A percentile compares a stretch with the other conserved stretches of the same genome.
These are phyloP conservation scores for Senecio squalidus DNA, from an alignment of 140 eudicot species.

Conservation along the genomic window DNA sequence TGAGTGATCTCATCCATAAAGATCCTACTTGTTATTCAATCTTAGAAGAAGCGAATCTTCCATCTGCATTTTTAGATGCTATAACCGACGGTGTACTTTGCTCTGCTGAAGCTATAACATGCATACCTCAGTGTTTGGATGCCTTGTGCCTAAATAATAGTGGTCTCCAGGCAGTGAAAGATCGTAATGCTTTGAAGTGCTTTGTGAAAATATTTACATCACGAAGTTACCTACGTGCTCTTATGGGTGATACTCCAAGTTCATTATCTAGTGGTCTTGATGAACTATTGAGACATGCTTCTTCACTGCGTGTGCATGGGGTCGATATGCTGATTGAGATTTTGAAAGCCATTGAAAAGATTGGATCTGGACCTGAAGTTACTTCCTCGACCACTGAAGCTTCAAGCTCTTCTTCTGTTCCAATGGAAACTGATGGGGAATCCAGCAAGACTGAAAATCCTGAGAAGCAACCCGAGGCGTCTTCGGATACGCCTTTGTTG, in stretches of 20 bases:
- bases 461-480: constrained; percentile 43
- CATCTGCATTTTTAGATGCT: constrained; percentile 94
- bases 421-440: constrained; percentile 89
- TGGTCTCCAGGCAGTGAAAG: constrained; percentile 96
- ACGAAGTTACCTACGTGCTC: constrained; percentile 64
- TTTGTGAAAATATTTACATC: constrained; percentile 95
- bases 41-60: constrained; percentile 90
- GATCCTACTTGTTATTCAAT: constrained; percentile 91
- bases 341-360: constrained; percentile 53
- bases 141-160: constrained; percentile 84
- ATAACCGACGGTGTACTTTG: constrained; percentile 92
- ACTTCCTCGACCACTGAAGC: constrained; percentile 38
- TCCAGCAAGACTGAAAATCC: constrained; percentile 37
- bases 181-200: constrained; percentile 91
- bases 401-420: constrained; percentile 52
- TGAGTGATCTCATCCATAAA: constrained; percentile 98
- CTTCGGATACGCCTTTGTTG: constrained; percentile 43
- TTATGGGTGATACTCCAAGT: constrained; percentile 77
- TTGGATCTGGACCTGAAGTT: constrained; percentile 68
- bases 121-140: constrained; percentile 99
- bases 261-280: constrained; percentile 96
- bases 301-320: constrained; percentile 85
- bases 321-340: constrained; percentile 94
- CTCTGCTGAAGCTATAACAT: constrained; percentile 97
- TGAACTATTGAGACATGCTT: constrained; percentile 95